Base-by-base conservation (phyloP, 257 asterid genomes). In the Salvia splendens region DNA sequence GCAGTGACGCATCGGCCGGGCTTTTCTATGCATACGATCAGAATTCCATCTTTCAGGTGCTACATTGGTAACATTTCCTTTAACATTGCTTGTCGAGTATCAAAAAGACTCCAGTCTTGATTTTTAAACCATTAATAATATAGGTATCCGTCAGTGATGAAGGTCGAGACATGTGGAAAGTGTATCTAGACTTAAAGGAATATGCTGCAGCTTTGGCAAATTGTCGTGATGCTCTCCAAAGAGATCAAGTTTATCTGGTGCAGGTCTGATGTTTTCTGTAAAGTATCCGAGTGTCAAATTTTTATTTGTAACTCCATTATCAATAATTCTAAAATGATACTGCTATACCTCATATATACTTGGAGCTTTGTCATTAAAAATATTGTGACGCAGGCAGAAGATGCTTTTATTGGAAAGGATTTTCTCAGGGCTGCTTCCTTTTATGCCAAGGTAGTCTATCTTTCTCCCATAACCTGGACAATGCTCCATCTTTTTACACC, bases 1-100 rank as follows among this genome's bases (percentile, higher is more conserved):
- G 99, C 82, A 90, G 96, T 71, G 99, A 93, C 61, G 97, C 99
- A 49, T 85, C 99, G 76, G 97, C 99, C 64, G 99, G 99, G 74
- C 84, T 93, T 74, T 93, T 93, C 79, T 93, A 93, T 74, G 99
- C 95, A 50, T 93, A 90, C 68, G 97, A 93, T 76, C 95, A 90
- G 70, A 84, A 84, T 73, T 87, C 97, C 69, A 88, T 93, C 73
- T 93, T 88, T 82, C 97, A 93, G 99, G 99, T 88, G 65, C 67
- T 38, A 60, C 43, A 46, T 76, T 75, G 68, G 32, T 30, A 50
- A 32, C 43, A 57, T 67, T 47, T 6, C 24, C 71, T 61, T 70
- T 63, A 54, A 61, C 48, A 48, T 64, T 64, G 68, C 64, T 35
- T 71, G 60, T 59, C 40, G 53, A 67, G 65, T 64, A 59, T 63